Base-by-base conservation (phyloP, 257 asterid species). In the Phtheirospermum japonicum region DNA sequence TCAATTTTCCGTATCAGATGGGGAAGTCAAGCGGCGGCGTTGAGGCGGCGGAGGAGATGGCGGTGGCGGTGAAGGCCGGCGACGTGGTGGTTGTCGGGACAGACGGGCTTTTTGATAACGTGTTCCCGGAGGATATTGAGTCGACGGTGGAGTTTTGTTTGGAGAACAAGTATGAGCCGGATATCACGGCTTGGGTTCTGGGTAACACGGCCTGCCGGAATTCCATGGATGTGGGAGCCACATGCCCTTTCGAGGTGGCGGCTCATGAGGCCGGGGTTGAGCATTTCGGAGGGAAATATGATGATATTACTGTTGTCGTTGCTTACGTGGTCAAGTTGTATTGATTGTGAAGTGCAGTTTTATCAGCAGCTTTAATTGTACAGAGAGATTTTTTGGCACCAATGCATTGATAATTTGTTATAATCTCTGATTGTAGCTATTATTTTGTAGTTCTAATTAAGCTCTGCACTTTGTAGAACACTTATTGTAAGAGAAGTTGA, bases 101-200 rank as follows among this genome's bases (percentile, higher is more conserved):
- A 0, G 86, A 84, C 60, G 88, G 88, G 49, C 33, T 84, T 63
- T 81, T 76, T 0, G 91, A 81, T 7, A 81, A 81, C 19, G 2
- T 79, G 45, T 64, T 61, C 18, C 39, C 19, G 4, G 68, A 33
- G 0, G 82, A 79, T 18, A 67, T 81, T 2, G 79, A 26, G 63
- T 18, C 3, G 63, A 8, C 7, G 30, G 77, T 73, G 68, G 43
- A 4, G 48, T 4, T 10, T 4, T 49, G 67, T 18, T 16, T 30
- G 58, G 48, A 13, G 2, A n/a, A 14, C 0, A 61, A 28, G 16
- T 1, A 16, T 4, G 2, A 30, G 14, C 71, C 73, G 30, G 66
- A 17, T 18, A 11, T 26, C 57, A 65, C 69, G 26, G 53, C 53
- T 2, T 6, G 53, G 23, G 13, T 18, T 4, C 5, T 79, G 62